Conservation (phyloP, 768 basidiomycete genomes). For the Fistulinella prunicolor region DNA sequence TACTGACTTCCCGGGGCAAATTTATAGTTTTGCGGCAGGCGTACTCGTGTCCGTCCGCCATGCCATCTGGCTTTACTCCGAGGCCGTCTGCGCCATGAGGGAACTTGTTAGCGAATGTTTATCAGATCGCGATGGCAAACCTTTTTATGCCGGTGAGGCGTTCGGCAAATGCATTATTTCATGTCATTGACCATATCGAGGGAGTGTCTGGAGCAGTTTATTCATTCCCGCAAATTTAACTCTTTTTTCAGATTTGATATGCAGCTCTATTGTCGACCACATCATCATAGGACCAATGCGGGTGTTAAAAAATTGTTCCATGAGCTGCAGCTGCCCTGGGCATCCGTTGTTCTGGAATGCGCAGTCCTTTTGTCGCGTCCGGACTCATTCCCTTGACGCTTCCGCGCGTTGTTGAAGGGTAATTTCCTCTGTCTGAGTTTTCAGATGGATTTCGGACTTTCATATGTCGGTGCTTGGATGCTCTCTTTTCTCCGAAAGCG, state of each 20-base stretch:
- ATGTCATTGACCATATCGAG: constrained; percentile 28
- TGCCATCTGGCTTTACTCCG: constrained; percentile 8
- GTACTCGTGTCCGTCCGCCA: constrained; percentile 16
- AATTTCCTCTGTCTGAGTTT: constrained; percentile 30
- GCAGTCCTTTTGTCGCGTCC: constrained; percentile 6
- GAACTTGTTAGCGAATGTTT: constrained; percentile 17
- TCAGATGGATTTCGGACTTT: constrained; percentile 30
- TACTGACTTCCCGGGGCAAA: constrained; percentile 13
- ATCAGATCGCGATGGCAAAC: constrained; percentile 28
- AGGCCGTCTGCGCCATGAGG: constrained; percentile 22
- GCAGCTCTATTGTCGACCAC: constrained; percentile 15
- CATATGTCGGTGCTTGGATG: constrained; percentile 27
- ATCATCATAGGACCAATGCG: constrained; percentile 4
- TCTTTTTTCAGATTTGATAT: constrained; percentile 23
- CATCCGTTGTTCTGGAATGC: constrained; percentile 10
- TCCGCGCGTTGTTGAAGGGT: constrained; percentile 10
- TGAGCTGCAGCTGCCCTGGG: constrained; percentile 4
- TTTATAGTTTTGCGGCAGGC: constrained; percentile 26
- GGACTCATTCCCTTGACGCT: constrained; percentile 7
- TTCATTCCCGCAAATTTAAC: constrained; percentile 25
- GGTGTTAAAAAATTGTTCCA: constrained; percentile 9
- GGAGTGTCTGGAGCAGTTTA: constrained; percentile 17
- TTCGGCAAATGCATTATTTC: constrained; percentile 23
- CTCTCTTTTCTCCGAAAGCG: constrained; percentile 24
- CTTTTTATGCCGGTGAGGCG: constrained; percentile 21